Percentiles rank a stretch among this genome's conserved stretches.
Conservation (phyloP, 2,329 filamentous ascomycete genomes). For the Parascedosporium putredinis region DNA sequence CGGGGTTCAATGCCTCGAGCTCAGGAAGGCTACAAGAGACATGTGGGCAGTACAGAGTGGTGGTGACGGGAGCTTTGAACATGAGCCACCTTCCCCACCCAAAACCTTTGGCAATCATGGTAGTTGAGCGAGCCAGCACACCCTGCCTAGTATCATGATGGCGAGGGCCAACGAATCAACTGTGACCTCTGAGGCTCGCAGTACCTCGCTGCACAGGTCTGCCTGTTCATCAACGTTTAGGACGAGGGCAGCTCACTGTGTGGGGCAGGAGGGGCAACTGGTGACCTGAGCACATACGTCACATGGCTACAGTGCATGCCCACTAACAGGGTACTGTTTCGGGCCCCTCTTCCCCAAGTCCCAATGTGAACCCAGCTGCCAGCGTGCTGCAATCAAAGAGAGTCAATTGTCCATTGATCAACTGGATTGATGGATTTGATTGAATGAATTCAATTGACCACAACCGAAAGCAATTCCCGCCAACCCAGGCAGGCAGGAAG, state of each 20-base stretch:
- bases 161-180: no score
- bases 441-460: no score
- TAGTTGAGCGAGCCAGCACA: not conserved
- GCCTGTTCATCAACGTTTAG: not conserved
- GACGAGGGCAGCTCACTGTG: not conserved
- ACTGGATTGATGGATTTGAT: no score
- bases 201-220: not conserved
- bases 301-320: not conserved
- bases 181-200: not conserved
- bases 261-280: not conserved
- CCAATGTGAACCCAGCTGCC: not conserved
- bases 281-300: not conserved
- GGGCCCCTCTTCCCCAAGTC: conserved; percentile 1
- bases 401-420: not conserved
- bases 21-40: not conserved
- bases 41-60: conserved; percentile 1
- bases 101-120: no score
- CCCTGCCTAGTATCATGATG: conserved; percentile 3
- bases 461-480: no score
- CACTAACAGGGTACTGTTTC: conserved; percentile 1
- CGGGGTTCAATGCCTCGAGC: conserved; percentile 5
- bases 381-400: not conserved
- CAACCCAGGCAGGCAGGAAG: no score
- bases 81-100: no score
- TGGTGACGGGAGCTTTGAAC: not conserved